Conservation (phyloP, 2,329 filamentous ascomycete genomes). For the Beauveria brongniartii region DNA sequence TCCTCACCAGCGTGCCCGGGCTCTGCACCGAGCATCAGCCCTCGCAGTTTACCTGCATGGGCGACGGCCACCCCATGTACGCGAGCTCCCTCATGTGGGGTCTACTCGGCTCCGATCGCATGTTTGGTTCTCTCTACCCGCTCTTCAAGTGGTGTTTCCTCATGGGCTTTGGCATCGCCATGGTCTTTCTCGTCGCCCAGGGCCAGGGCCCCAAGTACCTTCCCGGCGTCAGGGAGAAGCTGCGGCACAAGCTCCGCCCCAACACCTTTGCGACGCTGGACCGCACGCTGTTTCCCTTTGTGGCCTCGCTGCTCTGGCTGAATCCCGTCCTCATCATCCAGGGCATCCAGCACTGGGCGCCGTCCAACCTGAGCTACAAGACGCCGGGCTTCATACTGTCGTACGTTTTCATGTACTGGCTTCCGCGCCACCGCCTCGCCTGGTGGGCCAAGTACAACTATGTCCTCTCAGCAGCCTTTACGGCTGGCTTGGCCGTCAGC, state of each 20-base stretch:
- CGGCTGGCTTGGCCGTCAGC: conserved; percentile 33
- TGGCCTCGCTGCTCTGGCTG: conserved; percentile 32
- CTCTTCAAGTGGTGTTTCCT: conserved; percentile 37
- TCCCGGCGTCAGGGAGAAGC: conserved; percentile 24
- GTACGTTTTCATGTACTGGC: conserved; percentile 35
- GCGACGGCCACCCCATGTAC: conserved; percentile 39
- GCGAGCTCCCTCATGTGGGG: conserved; percentile 40
- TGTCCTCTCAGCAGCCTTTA: conserved; percentile 33
- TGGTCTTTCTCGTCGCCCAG: conserved; percentile 28
- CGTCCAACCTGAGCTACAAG: conserved; percentile 34
- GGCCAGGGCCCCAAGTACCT: conserved; percentile 27
- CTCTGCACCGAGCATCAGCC: conserved; percentile 23
- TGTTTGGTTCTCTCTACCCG: conserved; percentile 35
- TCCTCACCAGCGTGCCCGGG: conserved; percentile 28
- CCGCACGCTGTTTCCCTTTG: conserved; percentile 28
- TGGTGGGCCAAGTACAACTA: conserved; percentile 43
- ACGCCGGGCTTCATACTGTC: conserved; percentile 33
- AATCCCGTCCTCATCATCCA: conserved; percentile 33
- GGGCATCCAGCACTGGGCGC: conserved; percentile 35
- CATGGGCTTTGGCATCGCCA: conserved; percentile 28
- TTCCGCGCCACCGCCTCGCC: conserved; percentile 28
- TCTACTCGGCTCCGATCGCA: conserved; percentile 39
- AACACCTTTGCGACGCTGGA: conserved; percentile 27
- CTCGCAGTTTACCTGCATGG: conserved; percentile 40
- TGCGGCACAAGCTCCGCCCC: conserved; percentile 23